Evolutionary conservation across 768 basidiomycete species (phyloP), one percentile per base, ranked within the genome.

Genomic region (Psilocybe cubensis): DNA sequence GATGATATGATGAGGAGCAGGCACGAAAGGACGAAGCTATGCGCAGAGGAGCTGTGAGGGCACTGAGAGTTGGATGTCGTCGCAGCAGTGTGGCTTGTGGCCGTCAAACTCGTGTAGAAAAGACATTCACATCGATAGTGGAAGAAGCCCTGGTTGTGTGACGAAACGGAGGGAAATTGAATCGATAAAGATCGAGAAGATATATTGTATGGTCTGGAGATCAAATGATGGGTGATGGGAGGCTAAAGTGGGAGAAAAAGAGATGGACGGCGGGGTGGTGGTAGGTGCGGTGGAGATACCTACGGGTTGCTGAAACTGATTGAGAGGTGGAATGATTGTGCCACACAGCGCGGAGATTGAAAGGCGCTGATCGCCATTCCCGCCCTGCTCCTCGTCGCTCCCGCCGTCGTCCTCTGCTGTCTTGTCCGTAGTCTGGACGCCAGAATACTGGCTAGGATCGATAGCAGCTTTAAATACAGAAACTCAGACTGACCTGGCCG

Each of bases 281-380:
- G 35, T 38, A 38, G 8, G 31, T 33, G 31, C 35, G 35, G 48
- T 42, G 25, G 46, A 46, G 41, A 31, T 14, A 31, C 24, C 47
- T 43, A 54, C 29, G 35, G 44, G 52, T 17, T 53, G 57, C 33
- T 44, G 43, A 50, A 38, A 38, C 35, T 38, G 35, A 38, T 38
- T 38, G 38, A 51, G 49, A 51, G 46, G 52, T 10, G 35, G 51
- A 51, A 61, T 57, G 57, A 27, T n/a, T n/a, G n/a, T 50, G 47
- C 28, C 54, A 43, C 49, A 55, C 55, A 63, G 52, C 45, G 58
- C 71, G 72, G 74, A 72, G 73, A 68, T 70, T 69, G 59, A 72
- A 70, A 20, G 64, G 59, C 45, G 35, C 52, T 41, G 57, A 49
- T n/a, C n/a, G n/a, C n/a, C n/a, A n/a, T n/a, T n/a, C n/a, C n/a